Conservation (phyloP, 768 basidiomycete species). For the Hysterangium stoloniferum region DNA sequence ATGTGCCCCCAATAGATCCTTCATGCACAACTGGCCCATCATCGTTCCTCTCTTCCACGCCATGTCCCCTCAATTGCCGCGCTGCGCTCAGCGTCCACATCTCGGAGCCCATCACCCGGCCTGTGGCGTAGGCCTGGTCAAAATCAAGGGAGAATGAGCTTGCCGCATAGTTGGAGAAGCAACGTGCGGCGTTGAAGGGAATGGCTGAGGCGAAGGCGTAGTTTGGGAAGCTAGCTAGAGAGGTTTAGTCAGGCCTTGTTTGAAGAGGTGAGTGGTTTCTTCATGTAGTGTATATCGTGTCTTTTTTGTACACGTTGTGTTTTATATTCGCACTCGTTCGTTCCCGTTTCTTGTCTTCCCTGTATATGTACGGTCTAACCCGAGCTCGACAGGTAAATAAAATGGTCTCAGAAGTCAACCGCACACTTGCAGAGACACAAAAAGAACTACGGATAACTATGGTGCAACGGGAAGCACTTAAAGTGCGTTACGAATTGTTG, state of each 20-base stretch:
- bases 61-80: background rate
- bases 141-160: slow-evolving; percentile 40
- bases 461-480: slow-evolving; percentile 51
- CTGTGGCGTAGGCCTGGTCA: slow-evolving; percentile 21
- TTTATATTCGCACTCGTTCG: background rate
- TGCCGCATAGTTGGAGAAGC: slow-evolving; percentile 45
- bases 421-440: slow-evolving; percentile 62
- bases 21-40: background rate
- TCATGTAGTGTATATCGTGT: background rate
- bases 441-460: slow-evolving; percentile 58
- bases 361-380: background rate
- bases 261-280: slow-evolving; percentile 54
- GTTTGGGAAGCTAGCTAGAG: slow-evolving; percentile 72
- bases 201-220: slow-evolving; percentile 50
- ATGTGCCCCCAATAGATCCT: background rate
- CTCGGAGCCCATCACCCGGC: slow-evolving; percentile 15
- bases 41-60: slow-evolving; percentile 1
- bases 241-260: slow-evolving; percentile 75
- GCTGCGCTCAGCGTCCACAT: background rate
- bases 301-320: background rate
- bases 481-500: slow-evolving; percentile 58
- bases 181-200: slow-evolving; percentile 44
- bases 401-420: slow-evolving; percentile 78
- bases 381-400: slow-evolving; percentile 63
- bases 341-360: background rate